A percentile compares a stretch with the other conserved stretches of the same genome.
phyloP scores from a whole-genome alignment of 805 yeast genomes.

The Zygosaccharomyces gambellarensis region DNA sequence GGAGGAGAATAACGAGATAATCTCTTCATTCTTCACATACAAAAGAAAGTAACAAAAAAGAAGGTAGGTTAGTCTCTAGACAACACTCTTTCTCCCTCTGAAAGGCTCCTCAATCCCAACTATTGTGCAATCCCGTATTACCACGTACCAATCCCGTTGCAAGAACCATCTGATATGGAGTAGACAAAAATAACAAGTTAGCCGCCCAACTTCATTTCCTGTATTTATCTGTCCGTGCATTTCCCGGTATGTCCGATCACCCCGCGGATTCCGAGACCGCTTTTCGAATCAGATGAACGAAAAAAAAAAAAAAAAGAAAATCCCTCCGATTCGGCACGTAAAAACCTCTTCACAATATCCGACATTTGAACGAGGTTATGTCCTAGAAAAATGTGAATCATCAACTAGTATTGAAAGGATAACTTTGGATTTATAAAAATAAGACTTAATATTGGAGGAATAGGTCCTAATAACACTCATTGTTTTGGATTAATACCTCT shows the following conservation, averaged over 20 bases:
- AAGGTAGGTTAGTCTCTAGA: background rate
- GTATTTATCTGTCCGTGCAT: background rate
- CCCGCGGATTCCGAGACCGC: background rate
- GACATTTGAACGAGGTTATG: conserved; percentile 1
- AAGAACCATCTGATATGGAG: background rate
- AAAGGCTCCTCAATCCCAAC: background rate
- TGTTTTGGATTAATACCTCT: too few species aligned
- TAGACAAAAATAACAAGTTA: background rate
- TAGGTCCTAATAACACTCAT: too few species aligned
- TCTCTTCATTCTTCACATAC: background rate
- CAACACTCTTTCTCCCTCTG: background rate
- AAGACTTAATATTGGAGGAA: too few species aligned
- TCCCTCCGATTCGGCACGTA: conserved; percentile 6
- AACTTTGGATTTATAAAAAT: background rate
- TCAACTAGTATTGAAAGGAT: background rate
- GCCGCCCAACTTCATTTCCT: background rate
- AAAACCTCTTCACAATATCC: background rate
- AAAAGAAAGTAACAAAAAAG: background rate
- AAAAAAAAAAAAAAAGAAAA: background rate
- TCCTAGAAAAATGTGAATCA: background rate
- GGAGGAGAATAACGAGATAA: background rate
- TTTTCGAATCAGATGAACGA: background rate
- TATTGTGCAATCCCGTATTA: background rate
- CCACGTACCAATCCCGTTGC: background rate
- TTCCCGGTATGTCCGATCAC: background rate